Base-by-base conservation (phyloP, 2,329 filamentous ascomycete species). In the Aspergillus brasiliensis region DNA sequence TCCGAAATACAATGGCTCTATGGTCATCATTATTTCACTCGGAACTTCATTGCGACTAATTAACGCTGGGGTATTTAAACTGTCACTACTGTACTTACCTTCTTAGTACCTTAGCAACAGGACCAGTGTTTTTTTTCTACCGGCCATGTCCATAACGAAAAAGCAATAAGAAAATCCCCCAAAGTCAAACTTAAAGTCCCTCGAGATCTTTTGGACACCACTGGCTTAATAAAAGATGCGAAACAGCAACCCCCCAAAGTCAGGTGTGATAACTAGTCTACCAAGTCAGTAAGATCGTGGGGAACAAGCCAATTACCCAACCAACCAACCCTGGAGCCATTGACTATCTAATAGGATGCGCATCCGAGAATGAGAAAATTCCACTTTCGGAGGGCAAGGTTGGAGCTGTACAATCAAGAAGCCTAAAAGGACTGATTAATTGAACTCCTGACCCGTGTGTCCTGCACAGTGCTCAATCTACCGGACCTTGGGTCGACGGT, bases 141-240 rank as follows among this genome's bases (percentile, higher is more conserved):
- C 48, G 46, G 56, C 52, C 56, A 49, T 58, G 37, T 58, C 51
- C 11, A 59, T 49, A 59, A 34, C 11, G 6, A 17, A 34, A 31
- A 27, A 55, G 27, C 23, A 54, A 25, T 23, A 21, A 44, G 42
- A 17, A 51, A 17, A 51, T 25, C 57, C 34, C 56, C 57, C 57
- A 59, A 54, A 38, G 27, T 46, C 42, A 38, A 54, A 28, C 38
- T 31, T 27, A 47, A 58, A 37, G 37, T 53, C 28, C 49, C 21
- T 52, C 38, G 38, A 58, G 47, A 47, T 54, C 38, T 5, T 34
- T 34, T 52, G 37, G 56, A 46, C 53, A 34, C 31, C 47, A 46
- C 47, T 21, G 19, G 40, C 40, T 44, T 44, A 44, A 44, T 44
- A 44, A 44, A 19, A 23, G 11, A 44, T 19, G 40, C n/a, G 40